Evolutionary conservation across 2,329 filamentous ascomycete species (phyloP).

Genomic region (Cercospora zeina): DNA sequence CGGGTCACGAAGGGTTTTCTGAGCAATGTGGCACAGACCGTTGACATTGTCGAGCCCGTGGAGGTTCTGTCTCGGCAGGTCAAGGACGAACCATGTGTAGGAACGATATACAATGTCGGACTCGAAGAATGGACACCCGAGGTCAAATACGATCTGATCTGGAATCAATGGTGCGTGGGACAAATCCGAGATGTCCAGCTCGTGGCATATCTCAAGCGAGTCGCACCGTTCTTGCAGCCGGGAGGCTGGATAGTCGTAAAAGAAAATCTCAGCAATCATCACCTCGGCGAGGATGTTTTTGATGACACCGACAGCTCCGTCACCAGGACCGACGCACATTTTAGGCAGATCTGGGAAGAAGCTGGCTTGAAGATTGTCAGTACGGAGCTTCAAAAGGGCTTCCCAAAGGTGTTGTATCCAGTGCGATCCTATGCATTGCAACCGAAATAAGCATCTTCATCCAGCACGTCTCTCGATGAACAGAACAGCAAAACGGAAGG

Average conservation of each 20-base stretch:
- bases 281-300: conserved; percentile 63
- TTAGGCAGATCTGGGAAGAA: conserved; percentile 65
- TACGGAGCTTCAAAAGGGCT: conserved; percentile 71
- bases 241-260: conserved; percentile 68
- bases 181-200: conserved; percentile 76
- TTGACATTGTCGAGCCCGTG: conserved; percentile 86
- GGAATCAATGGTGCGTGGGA: conserved; percentile 88
- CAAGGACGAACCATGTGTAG: conserved; percentile 52
- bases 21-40: conserved; percentile 64
- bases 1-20: conserved; percentile 77
- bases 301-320: conserved; percentile 76
- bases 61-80: conserved; percentile 72
- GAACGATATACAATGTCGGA: conserved; percentile 69
- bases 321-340: conserved; percentile 73
- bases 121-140: conserved; percentile 68
- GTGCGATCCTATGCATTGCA: conserved; percentile 77
- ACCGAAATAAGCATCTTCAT: conserved; percentile 41
- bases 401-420: conserved; percentile 68
- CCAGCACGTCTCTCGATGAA: not conserved
- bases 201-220: conserved; percentile 64
- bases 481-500: not conserved
- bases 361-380: conserved; percentile 68
- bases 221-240: conserved; percentile 52
- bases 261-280: conserved; percentile 69
- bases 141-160: conserved; percentile 72